Conservation (phyloP, 345 rosid genomes). For the Draba incana region DNA sequence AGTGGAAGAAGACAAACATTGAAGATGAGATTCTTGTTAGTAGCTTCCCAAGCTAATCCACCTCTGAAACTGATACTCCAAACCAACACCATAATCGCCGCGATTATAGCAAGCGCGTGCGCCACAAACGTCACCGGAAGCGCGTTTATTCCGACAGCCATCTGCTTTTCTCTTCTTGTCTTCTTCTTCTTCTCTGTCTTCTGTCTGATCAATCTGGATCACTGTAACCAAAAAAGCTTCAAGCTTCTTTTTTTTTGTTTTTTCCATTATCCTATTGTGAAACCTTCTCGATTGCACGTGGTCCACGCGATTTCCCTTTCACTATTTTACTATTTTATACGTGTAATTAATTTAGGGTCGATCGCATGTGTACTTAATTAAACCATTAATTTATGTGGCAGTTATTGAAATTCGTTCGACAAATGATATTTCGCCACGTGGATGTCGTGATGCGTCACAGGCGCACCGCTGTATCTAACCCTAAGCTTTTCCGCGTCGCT, state of each 20-base stretch:
- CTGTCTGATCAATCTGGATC: constrained; percentile 19
- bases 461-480: constrained; percentile 23
- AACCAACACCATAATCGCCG: constrained; percentile 68
- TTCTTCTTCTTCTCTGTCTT: constrained; percentile 12
- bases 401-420: neutral
- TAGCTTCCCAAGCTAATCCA: constrained; percentile 89
- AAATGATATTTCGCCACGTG: constrained; percentile 10
- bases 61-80: constrained; percentile 82
- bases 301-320: neutral
- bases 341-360: too few relatives aligned
- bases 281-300: constrained; percentile 14
- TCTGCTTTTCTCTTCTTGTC: constrained; percentile 20
- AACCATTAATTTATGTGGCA: neutral
- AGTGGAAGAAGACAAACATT: constrained; percentile 52
- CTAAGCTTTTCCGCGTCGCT: neutral
- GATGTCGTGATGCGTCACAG: neutral
- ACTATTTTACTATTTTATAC: neutral
- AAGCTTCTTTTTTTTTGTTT: neutral
- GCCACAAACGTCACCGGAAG: constrained; percentile 57
- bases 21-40: constrained; percentile 87
- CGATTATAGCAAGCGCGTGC: constrained; percentile 66
- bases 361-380: neutral
- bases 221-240: neutral
- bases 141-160: constrained; percentile 61
- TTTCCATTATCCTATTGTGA: constrained; percentile 3